Evolutionary conservation across 2,329 filamentous ascomycete species (phyloP).

Genomic region (Colletotrichum falcatum): DNA sequence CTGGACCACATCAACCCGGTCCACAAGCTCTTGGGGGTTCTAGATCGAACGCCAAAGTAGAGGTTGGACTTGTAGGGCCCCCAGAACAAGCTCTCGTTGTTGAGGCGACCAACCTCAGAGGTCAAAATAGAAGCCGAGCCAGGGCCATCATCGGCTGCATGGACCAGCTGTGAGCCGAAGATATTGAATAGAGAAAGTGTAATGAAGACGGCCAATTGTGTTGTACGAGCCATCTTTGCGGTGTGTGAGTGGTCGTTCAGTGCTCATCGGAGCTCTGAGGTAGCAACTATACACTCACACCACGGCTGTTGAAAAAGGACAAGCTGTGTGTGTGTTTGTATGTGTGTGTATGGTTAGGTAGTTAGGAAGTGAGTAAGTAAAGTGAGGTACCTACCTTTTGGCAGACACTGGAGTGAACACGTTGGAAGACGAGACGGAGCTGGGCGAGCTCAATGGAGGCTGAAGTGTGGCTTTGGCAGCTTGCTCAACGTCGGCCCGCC

Average conservation of each 20-base stretch:
- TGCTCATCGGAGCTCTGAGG: slow-evolving; percentile 34
- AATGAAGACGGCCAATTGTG: slow-evolving; percentile 47
- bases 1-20: slow-evolving; percentile 90
- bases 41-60: slow-evolving; percentile 90
- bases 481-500: slow-evolving; percentile 9
- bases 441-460: slow-evolving; percentile 32
- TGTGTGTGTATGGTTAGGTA: neutral
- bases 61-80: slow-evolving; percentile 94
- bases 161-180: slow-evolving; percentile 43
- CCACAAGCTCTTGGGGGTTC: slow-evolving; percentile 83
- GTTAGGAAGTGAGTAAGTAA: neutral
- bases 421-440: slow-evolving; percentile 30
- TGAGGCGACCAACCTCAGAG: slow-evolving; percentile 63
- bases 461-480: slow-evolving; percentile 39
- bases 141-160: slow-evolving; percentile 39
- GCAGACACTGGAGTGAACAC: slow-evolving; percentile 37
- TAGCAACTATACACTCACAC: slow-evolving; percentile 24
- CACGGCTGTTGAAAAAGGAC: slow-evolving; percentile 6
- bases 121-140: slow-evolving; percentile 54
- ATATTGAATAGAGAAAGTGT: slow-evolving; percentile 42
- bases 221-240: slow-evolving; percentile 43
- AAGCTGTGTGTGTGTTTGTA: slow-evolving; percentile 4
- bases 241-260: slow-evolving; percentile 26
- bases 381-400: slow-evolving; percentile 26
- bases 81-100: slow-evolving; percentile 93